Conservation (phyloP, 2,329 filamentous ascomycete species). For the Sporothrix brasiliensis region DNA sequence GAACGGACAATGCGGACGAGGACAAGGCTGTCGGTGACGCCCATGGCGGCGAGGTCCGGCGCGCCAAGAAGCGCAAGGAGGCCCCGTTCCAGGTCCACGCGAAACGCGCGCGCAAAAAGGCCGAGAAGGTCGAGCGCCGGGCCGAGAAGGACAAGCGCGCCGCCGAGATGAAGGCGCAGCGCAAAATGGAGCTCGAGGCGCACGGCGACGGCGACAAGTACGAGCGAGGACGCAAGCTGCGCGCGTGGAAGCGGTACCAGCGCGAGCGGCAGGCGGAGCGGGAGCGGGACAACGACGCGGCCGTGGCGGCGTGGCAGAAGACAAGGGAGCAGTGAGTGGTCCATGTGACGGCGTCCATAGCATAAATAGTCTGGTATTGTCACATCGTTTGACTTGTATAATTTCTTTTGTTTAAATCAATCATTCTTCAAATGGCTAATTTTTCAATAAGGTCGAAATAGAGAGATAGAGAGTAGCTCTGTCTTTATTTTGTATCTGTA, state of each 20-base stretch:
- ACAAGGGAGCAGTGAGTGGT: too few relatives aligned
- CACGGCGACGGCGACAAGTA: background rate
- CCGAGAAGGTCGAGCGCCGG: background rate
- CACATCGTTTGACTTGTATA: too few relatives aligned
- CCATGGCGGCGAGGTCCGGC: background rate
- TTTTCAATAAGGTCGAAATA: too few relatives aligned
- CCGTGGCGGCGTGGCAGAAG: background rate
- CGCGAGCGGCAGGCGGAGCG: background rate
- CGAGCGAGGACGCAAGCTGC: background rate
- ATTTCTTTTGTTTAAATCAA: too few relatives aligned
- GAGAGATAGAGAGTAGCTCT: too few relatives aligned
- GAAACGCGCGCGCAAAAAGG: background rate
- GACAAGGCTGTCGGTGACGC: background rate
- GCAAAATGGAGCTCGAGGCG: background rate
- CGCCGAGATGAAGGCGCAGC: background rate
- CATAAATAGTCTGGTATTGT: too few relatives aligned
- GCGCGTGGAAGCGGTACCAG: background rate
- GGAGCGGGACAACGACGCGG: conserved; percentile 1
- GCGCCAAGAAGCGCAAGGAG: background rate
- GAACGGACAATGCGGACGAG: background rate
- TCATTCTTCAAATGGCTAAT: too few relatives aligned
- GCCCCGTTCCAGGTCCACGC: background rate
- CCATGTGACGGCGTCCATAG: too few relatives aligned
- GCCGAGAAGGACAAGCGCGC: background rate
- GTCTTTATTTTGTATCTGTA: too few relatives aligned